Conservation (phyloP, 108 stramenopile species). For the Fragilariopsis cylindrus region DNA sequence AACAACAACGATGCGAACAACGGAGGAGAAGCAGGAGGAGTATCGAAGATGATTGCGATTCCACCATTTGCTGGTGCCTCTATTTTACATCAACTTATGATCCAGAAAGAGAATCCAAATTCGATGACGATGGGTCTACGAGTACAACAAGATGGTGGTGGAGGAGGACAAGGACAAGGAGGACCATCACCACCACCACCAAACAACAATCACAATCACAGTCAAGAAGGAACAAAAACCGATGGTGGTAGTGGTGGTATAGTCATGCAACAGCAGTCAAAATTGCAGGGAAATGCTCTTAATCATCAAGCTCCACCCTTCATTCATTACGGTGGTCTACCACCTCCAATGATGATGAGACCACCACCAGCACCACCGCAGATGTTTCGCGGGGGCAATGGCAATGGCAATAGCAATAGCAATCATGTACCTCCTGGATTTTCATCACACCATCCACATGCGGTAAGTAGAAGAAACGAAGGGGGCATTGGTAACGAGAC, state of each 20-base stretch:
- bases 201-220: neutral
- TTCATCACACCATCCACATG: no score
- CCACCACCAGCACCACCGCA: neutral
- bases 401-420: neutral
- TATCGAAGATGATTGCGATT: conserved; percentile 1
- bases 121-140: no score
- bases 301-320: no score
- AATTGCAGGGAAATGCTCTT: no score
- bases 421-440: no score
- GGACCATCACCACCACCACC: neutral
- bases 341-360: no score
- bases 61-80: neutral
- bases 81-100: neutral
- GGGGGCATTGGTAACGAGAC: no score
- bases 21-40: neutral
- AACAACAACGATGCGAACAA: neutral
- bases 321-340: no score
- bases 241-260: neutral
- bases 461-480: no score
- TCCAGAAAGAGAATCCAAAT: neutral
- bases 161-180: neutral
- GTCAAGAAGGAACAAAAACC: neutral
- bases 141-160: neutral
- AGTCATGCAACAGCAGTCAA: no score
- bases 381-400: neutral